Conservation (phyloP, 192 early-diverging fungal species). For the Rhizoclosmatium sp. region DNA sequence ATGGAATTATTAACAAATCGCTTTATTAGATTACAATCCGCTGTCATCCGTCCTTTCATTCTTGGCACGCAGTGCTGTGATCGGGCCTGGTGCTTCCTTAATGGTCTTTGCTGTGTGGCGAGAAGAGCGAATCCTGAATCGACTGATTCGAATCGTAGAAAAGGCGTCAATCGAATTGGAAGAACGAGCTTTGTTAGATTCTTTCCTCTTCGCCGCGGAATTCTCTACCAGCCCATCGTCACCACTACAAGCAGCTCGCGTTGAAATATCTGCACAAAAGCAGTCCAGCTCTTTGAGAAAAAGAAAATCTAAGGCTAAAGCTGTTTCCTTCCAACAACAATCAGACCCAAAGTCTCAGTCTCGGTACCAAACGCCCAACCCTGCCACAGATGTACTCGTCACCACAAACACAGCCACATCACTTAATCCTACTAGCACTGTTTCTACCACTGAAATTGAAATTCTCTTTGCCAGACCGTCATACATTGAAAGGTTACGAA, state of each 20-base stretch:
- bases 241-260: no score
- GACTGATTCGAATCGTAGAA: not conserved
- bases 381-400: not conserved
- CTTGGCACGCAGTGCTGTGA: not conserved
- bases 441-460: not conserved
- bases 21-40: not conserved
- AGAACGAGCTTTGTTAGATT: not conserved
- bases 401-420: not conserved
- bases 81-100: not conserved
- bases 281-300: no score
- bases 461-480: not conserved
- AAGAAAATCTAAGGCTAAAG: no score
- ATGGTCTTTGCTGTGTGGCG: slow-evolving; percentile 6
- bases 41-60: not conserved
- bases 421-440: not conserved
- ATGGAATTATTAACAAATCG: not conserved
- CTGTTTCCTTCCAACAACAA: not conserved
- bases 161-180: not conserved
- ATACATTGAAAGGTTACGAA: not conserved
- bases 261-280: no score
- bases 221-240: no score
- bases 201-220: no score
- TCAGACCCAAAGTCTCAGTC: not conserved
- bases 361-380: not conserved
- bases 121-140: not conserved